Evolutionary conservation across 1,284 basidiomycete genomes (phyloP).

Genomic region (Mixia osmundae): DNA sequence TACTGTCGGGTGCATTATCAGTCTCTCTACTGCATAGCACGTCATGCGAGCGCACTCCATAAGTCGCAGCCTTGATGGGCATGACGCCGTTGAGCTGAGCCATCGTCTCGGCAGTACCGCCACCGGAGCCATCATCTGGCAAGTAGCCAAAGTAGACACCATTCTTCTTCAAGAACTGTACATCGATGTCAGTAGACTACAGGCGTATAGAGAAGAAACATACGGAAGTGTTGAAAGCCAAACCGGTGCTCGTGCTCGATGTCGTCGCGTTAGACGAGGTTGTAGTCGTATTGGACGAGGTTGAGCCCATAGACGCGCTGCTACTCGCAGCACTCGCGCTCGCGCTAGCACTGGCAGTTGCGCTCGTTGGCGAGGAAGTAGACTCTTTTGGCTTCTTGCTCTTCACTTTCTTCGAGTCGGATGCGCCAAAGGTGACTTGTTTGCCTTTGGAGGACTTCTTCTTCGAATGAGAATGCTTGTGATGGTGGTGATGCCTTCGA

Average conservation of each 20-base stretch:
- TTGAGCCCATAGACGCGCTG: not conserved
- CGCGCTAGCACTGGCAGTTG: not conserved
- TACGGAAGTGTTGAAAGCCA: constrained; percentile 1
- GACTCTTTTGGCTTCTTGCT: no score
- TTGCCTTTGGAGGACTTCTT: no score
- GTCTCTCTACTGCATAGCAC: not conserved
- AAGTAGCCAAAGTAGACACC: constrained; percentile 15
- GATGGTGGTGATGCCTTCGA: no score
- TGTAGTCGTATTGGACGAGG: constrained; percentile 2
- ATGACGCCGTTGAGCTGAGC: constrained; percentile 16
- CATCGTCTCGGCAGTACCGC: constrained; percentile 17
- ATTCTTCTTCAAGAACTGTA: constrained; percentile 16
- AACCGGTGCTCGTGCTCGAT: not conserved
- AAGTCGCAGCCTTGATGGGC: constrained; percentile 11
- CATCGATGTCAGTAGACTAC: constrained; percentile 8
- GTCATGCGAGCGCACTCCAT: constrained; percentile 3
- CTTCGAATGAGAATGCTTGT: no score
- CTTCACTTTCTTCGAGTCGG: no score
- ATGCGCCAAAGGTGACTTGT: no score
- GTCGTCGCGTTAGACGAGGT: not conserved
- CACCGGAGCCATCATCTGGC: constrained; percentile 18
- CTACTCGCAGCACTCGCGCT: not conserved
- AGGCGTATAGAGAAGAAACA: not conserved
- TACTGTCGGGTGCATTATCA: constrained; percentile 14
- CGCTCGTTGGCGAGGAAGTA: no score